Conservation (phyloP, 2,329 filamentous ascomycete genomes). For the Leptographium galeiforme region DNA sequence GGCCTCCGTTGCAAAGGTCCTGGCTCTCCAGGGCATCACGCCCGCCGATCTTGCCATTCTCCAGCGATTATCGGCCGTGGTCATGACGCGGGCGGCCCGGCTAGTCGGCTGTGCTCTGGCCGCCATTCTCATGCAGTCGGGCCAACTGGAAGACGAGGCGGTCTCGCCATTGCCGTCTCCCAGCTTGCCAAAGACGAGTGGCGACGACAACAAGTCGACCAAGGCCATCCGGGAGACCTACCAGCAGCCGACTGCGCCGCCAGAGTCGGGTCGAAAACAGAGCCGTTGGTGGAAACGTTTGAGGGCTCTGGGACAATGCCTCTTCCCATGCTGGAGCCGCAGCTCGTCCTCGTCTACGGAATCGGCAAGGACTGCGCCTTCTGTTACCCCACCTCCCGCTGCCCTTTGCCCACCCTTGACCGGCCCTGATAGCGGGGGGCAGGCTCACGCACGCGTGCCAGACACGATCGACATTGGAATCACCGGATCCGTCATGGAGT, state of each 20-base stretch:
- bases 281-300: background rate
- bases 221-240: background rate
- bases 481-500: background rate
- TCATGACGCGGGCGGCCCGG: conserved; percentile 77
- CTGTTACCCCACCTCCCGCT: background rate
- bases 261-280: background rate
- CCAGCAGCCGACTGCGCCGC: background rate
- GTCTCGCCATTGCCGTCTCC: background rate
- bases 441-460: background rate
- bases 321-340: background rate
- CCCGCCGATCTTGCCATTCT: conserved; percentile 62
- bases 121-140: conserved; percentile 68
- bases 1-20: background rate
- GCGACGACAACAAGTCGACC: background rate
- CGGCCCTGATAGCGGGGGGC: background rate
- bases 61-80: conserved; percentile 65
- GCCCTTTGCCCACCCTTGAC: background rate
- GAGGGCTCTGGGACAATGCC: background rate
- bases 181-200: background rate
- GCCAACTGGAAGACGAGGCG: conserved; percentile 28
- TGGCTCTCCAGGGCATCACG: background rate
- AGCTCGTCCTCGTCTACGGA: background rate
- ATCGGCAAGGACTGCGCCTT: background rate
- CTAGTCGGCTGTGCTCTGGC: conserved; percentile 81
- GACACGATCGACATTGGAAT: background rate